Evolutionary conservation across 1,284 basidiomycete species (phyloP), one percentile per base, ranked within the genome.

Genomic region (Tilletia caries): DNA sequence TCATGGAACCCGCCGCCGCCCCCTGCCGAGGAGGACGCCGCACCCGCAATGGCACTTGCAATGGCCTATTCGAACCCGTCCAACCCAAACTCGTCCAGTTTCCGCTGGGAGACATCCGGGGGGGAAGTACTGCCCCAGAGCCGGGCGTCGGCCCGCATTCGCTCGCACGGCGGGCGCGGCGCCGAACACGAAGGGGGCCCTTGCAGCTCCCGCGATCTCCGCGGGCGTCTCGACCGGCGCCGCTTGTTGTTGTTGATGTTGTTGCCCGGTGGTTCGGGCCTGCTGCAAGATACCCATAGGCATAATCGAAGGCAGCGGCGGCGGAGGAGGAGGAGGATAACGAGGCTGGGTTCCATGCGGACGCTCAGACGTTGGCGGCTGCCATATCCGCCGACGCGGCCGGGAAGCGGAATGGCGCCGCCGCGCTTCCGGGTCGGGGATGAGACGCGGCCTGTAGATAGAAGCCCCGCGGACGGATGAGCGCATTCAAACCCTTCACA

Each of bases 401-500:
- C 50, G 13, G 50, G 12, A 8, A n/a, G 12, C 10, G 50, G 12
- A 23, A n/a, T n/a, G 23, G 50, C 50, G 6, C 12, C 23, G 15
- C n/a, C n/a, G n/a, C n/a, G 5, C 10, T 15, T 5, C 20, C 33
- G 8, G 66, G n/a, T 15, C 15, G 23, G 15, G 32, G 32, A 10
- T 37, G 12, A 50, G 73, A 73, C 32, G 79, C 80, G 10, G 79
- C 75, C 25, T 76, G 73, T 64, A 79, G n/a, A n/a, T n/a, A n/a
- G 68, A 20, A 70, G 72, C 25, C 79, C 73, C 46, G 73, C 76
- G 18, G 75, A 67, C 4, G 76, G 76, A 20, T 76, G 78, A 12
- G 76, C 12, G 72, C 71, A 64, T 82, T 81, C 58, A 82, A 72
- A 48, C 82, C 80, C 68, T 75, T 80, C 70, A 82, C 80, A 4